phyloP scores from a whole-genome alignment of 192 early-diverging fungal species.

The Powellomyces hirtus region DNA sequence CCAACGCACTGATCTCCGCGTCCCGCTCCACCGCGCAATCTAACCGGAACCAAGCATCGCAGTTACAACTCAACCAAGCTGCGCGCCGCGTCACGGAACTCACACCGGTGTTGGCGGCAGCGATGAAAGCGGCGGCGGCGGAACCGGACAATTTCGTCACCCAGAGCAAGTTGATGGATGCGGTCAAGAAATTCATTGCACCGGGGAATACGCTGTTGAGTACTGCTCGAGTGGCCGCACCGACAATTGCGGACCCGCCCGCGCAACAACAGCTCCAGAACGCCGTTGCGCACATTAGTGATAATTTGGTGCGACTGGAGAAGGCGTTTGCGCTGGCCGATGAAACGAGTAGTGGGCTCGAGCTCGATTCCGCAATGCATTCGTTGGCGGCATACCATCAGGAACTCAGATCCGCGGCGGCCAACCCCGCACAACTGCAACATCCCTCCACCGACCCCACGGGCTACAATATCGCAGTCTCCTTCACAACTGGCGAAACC shows the following conservation, averaged over 20 bases:
- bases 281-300: slow-evolving; percentile 30
- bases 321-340: slow-evolving; percentile 36
- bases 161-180: slow-evolving; percentile 43
- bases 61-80: slow-evolving; percentile 49
- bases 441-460: not conserved
- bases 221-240: slow-evolving; percentile 41
- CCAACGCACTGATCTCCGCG: slow-evolving; percentile 50
- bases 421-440: slow-evolving; percentile 12
- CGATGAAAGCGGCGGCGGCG: slow-evolving; percentile 25
- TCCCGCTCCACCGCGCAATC: slow-evolving; percentile 36
- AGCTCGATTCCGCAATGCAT: slow-evolving; percentile 42
- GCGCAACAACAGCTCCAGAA: slow-evolving; percentile 36
- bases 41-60: slow-evolving; percentile 54
- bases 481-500: slow-evolving; percentile 13
- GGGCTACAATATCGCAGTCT: not conserved
- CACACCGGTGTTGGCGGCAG: slow-evolving; percentile 28
- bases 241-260: slow-evolving; percentile 43
- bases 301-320: slow-evolving; percentile 40
- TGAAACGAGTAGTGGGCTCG: slow-evolving; percentile 42
- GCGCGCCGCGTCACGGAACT: slow-evolving; percentile 40
- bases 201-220: slow-evolving; percentile 33
- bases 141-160: slow-evolving; percentile 40
- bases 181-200: slow-evolving; percentile 48
- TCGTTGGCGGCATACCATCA: slow-evolving; percentile 38
- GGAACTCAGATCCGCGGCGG: slow-evolving; percentile 28